phyloP scores from a whole-genome alignment of 2,329 filamentous ascomycete species.

The Fusarium sp. region DNA sequence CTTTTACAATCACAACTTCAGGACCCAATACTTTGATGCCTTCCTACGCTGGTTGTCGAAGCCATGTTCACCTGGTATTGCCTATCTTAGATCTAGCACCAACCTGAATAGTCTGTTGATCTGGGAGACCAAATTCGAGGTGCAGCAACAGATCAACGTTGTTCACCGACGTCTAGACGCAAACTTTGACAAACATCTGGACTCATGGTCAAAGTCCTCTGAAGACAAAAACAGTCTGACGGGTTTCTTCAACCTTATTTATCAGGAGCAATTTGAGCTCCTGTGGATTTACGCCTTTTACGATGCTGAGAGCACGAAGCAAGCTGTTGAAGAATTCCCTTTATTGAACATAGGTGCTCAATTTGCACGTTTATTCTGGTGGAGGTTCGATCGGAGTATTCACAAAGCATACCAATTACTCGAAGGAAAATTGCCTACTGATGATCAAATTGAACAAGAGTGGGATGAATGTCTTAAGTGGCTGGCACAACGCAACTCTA shows the following conservation, averaged over 20 bases:
- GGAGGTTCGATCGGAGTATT: background rate
- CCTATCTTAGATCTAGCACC: fast-evolving
- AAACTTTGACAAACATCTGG: background rate
- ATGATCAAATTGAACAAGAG: background rate
- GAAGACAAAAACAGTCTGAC: fast-evolving
- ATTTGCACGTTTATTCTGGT: background rate
- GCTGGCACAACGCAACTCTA: fast-evolving
- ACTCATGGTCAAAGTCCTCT: fast-evolving
- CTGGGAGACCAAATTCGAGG: background rate
- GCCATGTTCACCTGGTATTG: background rate
- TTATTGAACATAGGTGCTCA: fast-evolving
- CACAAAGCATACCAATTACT: fast-evolving
- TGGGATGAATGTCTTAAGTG: background rate
- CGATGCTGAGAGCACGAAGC: background rate
- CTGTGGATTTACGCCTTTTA: background rate
- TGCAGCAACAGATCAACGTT: fast-evolving
- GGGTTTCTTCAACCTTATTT: background rate
- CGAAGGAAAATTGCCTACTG: fast-evolving
- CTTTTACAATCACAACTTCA: background rate
- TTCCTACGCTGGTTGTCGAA: background rate
- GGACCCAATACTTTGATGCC: fast-evolving
- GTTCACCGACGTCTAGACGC: background rate
- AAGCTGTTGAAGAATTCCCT: no score
- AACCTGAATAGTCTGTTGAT: background rate
- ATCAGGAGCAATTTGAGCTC: background rate